These are phyloP conservation scores for Ceratocystis variospora DNA, from an alignment of 2,329 filamentous ascomycete genomes.

Conservation along the genomic window DNA sequence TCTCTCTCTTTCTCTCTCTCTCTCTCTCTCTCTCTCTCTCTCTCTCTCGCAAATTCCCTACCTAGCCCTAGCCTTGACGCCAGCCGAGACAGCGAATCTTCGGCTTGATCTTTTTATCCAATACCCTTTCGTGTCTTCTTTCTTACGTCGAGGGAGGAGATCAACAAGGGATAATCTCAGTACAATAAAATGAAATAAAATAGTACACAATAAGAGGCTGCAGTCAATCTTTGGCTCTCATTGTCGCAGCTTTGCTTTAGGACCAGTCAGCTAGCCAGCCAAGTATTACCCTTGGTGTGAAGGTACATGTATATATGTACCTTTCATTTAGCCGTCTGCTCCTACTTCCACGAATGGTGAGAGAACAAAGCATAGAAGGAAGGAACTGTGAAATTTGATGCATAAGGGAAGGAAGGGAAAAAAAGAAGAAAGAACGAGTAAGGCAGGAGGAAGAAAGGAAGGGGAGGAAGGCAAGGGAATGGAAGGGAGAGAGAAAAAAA, in stretches of 20 bases:
- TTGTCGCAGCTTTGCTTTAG: background rate
- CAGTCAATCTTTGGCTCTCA: background rate
- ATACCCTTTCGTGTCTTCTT: background rate
- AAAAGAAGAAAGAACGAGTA: background rate
- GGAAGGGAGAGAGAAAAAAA: background rate
- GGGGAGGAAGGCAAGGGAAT: background rate
- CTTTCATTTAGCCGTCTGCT: background rate
- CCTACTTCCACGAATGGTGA: background rate
- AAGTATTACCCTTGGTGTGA: too few species aligned
- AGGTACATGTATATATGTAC: background rate
- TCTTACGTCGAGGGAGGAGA: background rate
- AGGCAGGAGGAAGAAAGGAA: background rate
- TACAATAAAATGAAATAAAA: too few species aligned
- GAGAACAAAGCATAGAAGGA: background rate
- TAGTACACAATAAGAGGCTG: background rate
- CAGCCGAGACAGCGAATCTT: slow-evolving; percentile 5
- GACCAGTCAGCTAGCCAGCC: too few species aligned
- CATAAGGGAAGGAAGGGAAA: background rate
- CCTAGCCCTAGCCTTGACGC: background rate
- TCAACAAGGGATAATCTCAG: background rate
- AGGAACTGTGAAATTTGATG: background rate
- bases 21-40: background rate
- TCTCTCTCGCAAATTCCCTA: background rate
- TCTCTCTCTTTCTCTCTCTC: background rate
- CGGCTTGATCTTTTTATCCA: background rate